Evolutionary conservation across 78 protist species (phyloP).

Genomic region (Anaeramoeba flamelloides): DNA sequence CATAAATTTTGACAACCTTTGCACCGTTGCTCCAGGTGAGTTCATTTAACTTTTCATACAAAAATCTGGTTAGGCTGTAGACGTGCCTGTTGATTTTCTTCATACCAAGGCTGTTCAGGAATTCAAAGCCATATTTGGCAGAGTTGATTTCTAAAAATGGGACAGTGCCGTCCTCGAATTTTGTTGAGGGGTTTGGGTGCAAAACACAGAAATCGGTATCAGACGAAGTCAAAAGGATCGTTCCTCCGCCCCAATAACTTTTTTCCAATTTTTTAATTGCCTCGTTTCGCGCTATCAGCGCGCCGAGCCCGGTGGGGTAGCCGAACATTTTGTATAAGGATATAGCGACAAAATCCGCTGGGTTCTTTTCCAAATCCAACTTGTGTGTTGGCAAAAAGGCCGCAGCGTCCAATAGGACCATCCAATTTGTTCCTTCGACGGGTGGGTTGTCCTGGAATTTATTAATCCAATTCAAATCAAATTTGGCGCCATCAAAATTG

Average conservation of each 20-base stretch:
- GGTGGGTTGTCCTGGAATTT: too few species aligned
- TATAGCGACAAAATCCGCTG: constrained; percentile 40
- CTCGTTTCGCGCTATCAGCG: constrained; percentile 43
- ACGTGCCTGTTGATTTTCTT: too few species aligned
- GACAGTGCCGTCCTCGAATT: constrained; percentile 19
- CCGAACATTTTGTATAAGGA: constrained; percentile 84
- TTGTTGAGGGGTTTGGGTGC: not conserved
- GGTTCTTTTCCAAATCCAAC: constrained; percentile 29
- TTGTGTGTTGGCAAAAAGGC: constrained; percentile 29
- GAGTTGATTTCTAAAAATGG: constrained; percentile 15
- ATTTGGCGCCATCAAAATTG: constrained; percentile 30
- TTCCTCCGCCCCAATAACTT: not conserved
- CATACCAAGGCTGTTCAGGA: constrained; percentile 5
- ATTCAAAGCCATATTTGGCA: constrained; percentile 4
- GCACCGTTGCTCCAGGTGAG: too few species aligned
- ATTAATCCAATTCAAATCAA: too few species aligned
- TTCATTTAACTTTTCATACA: too few species aligned
- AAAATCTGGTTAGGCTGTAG: too few species aligned
- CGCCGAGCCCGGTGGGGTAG: constrained; percentile 80
- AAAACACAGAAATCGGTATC: not conserved
- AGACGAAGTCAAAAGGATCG: not conserved
- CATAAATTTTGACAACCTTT: too few species aligned
- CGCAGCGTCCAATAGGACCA: constrained; percentile 47
- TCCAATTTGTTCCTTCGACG: too few species aligned
- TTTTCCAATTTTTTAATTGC: not conserved